Percentiles rank a stretch among this genome's conserved stretches.
Evolutionary conservation across 2,329 filamentous ascomycete species (phyloP).

Genomic region (Neonectria magnoliae): DNA sequence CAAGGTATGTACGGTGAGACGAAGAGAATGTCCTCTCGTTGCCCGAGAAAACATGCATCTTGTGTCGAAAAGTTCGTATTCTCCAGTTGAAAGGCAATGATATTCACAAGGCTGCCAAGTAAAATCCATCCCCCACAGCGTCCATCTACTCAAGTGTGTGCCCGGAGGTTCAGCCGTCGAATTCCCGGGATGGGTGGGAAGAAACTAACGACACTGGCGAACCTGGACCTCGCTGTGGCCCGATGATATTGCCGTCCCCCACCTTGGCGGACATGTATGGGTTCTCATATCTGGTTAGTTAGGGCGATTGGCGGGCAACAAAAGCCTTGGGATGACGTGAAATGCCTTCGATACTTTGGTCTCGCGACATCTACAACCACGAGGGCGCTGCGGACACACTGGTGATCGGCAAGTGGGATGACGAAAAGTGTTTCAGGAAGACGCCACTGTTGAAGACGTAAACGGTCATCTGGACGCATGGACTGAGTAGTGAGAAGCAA

Average conservation of each 20-base stretch:
- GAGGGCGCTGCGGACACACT: conserved; percentile 10
- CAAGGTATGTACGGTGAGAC: background rate
- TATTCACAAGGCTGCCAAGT: background rate
- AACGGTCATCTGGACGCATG: conserved; percentile 1
- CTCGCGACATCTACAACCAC: conserved; percentile 26
- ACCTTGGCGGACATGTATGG: conserved; percentile 7
- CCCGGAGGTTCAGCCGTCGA: background rate
- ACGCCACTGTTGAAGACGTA: conserved; percentile 24
- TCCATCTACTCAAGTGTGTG: too few species aligned
- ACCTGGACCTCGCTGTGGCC: background rate
- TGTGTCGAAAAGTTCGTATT: conserved; percentile 7
- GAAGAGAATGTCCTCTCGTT: background rate
- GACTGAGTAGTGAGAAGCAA: background rate
- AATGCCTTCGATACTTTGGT: conserved; percentile 16
- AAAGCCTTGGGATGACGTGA: conserved; percentile 34
- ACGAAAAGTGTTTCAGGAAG: conserved; percentile 26
- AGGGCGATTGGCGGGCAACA: background rate
- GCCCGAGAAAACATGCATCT: background rate
- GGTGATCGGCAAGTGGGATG: conserved; percentile 27
- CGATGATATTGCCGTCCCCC: background rate
- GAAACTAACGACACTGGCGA: background rate
- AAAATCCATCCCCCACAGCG: background rate
- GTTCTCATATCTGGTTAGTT: conserved; percentile 4
- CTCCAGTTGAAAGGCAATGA: background rate
- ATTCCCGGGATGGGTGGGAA: background rate